Percentiles rank a stretch among this genome's conserved stretches.
phyloP scores from a whole-genome alignment of 78 protist species.

The Blattamonas nauphoetae region DNA sequence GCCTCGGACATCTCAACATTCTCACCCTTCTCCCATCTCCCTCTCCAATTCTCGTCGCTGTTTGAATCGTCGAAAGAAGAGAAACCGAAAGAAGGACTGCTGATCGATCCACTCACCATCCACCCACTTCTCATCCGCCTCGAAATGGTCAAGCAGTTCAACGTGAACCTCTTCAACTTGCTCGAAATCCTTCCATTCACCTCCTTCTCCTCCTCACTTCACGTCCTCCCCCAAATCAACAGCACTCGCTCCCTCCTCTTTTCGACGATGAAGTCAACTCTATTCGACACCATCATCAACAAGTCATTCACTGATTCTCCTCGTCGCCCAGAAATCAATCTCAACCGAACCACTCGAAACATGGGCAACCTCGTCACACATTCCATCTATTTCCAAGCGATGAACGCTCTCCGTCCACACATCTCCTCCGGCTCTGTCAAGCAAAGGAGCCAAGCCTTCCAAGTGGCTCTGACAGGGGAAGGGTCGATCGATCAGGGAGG shows the following conservation, averaged over 20 bases:
- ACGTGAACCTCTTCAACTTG: neutral
- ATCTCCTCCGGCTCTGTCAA: neutral
- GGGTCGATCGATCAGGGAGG: slow-evolving; percentile 7
- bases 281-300: too few relatives aligned
- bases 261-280: too few relatives aligned
- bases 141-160: neutral
- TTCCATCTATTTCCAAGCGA: neutral
- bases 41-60: neutral
- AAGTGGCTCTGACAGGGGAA: neutral
- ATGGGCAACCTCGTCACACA: neutral
- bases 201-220: too few relatives aligned
- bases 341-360: neutral
- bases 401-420: neutral
- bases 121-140: neutral
- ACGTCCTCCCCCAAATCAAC: too few relatives aligned
- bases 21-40: neutral
- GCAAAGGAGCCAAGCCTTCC: neutral
- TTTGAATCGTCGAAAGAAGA: neutral
- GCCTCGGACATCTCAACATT: neutral
- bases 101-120: neutral
- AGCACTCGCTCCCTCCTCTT: too few relatives aligned
- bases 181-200: neutral
- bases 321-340: neutral
- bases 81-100: neutral
- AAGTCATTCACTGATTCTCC: too few relatives aligned